These are phyloP conservation scores for Spironucleus salmonicida DNA, from an alignment of 208 protist species.

Conservation along the genomic window DNA sequence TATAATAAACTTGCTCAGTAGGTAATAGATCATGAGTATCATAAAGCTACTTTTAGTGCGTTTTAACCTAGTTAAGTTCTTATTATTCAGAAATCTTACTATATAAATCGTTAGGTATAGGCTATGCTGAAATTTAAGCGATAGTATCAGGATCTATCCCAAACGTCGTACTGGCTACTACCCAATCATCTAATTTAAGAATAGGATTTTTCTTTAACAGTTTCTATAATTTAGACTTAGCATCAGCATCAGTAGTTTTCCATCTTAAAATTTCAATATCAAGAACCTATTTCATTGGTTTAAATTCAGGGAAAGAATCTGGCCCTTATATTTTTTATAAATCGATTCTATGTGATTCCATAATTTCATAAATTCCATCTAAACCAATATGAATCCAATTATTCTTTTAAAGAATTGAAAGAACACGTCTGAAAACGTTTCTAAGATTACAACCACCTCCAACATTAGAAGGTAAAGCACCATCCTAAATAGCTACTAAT, in stretches of 20 bases:
- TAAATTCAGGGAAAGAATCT: constrained; percentile 24
- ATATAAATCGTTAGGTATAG: constrained; percentile 36
- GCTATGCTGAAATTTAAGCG: not conserved
- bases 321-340: constrained; percentile 32
- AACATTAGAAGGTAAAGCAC: constrained; percentile 36
- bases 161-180: constrained; percentile 13
- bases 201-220: constrained; percentile 28
- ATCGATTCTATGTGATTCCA: constrained; percentile 28
- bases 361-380: constrained; percentile 35
- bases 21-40: not conserved
- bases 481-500: constrained; percentile 41
- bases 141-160: constrained; percentile 38
- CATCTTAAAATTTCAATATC: constrained; percentile 31
- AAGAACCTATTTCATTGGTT: constrained; percentile 27
- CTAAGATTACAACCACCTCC: constrained; percentile 40
- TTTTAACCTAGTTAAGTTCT: constrained; percentile 19
- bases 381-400: constrained; percentile 33
- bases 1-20: constrained; percentile 31
- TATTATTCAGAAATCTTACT: constrained; percentile 35
- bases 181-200: constrained; percentile 37
- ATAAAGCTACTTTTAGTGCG: constrained; percentile 10
- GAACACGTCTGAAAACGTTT: constrained; percentile 33
- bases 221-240: constrained; percentile 2
- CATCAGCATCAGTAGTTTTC: constrained; percentile 25
- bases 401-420: constrained; percentile 18